These are phyloP conservation scores for Ustilago bromivora DNA, from an alignment of 1,284 basidiomycete genomes.

Conservation along the genomic window DNA sequence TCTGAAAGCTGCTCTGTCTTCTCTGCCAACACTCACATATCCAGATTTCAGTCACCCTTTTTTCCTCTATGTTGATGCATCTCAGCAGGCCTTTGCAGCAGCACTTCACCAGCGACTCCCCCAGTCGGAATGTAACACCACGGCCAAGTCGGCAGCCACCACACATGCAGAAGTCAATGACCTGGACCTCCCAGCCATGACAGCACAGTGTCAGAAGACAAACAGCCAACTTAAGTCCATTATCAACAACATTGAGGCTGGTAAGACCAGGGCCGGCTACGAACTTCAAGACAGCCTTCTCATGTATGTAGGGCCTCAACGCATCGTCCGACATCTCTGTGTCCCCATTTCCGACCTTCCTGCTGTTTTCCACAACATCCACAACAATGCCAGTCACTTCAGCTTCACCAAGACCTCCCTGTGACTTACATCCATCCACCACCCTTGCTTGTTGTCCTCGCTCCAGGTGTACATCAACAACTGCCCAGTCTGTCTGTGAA, in stretches of 20 bases:
- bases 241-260: too few species aligned
- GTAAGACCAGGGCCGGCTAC: background rate
- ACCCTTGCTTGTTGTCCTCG: too few species aligned
- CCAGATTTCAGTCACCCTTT: background rate
- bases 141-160: background rate
- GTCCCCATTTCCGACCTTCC: too few species aligned
- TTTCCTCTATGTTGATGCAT: background rate
- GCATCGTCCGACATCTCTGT: too few species aligned
- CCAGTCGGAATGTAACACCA: background rate
- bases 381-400: too few species aligned
- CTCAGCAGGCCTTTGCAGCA: conserved; percentile 1
- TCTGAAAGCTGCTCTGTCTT: background rate
- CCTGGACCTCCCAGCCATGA: background rate
- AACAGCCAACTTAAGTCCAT: too few species aligned
- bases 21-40: background rate
- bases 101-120: background rate
- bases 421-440: too few species aligned
- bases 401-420: too few species aligned
- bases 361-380: too few species aligned
- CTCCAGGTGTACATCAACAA: too few species aligned
- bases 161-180: background rate
- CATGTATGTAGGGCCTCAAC: background rate
- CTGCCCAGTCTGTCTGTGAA: too few species aligned
- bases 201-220: fast-evolving
- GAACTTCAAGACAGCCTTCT: background rate